Base-by-base conservation (phyloP, 2,329 filamentous ascomycete genomes). In the Hansfordia pulvinata region DNA sequence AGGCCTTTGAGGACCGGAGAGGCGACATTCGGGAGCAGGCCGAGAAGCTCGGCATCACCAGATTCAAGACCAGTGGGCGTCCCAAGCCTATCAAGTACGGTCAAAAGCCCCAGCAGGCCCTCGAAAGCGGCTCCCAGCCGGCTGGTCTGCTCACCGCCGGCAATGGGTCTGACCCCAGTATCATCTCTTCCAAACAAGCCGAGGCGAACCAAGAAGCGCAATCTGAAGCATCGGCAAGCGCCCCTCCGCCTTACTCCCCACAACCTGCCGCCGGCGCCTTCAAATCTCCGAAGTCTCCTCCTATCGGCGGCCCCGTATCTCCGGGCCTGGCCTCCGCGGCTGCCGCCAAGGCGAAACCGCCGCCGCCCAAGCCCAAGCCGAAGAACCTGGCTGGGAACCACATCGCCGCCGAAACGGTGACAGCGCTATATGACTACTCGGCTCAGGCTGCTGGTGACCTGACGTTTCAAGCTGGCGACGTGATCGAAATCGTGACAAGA, bases 381-480 rank as follows among this genome's bases (percentile, higher is more conserved):
- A 24, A 24, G 15, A 68, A 23, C 64, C 74, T 29, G 60, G 96
- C 24, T 76, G 65, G 37, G 74, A 64, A 3, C 64, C 58, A 10
- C 72, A 5, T 78, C 0, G 57, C 62, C 0, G 67, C 69, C 0
- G 86, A 94, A 52, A 86, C 70, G 1, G 85, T 80, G 18, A 94
- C 85, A 3, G 90, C 90, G 6, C 56, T 98, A 34, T 98, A 94
- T 53, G 90, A 96, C 47, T 98, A 93, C 46, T 83, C 93, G 35
- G 90, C 90, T 5, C 86, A 96, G 49, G 86, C 88, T 2, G 85
- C 93, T 36, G 86, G 86, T 3, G 90, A 98, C 48, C 59, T 98
- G 35, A 93, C 82, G 43, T 98, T 98, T 57, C 69, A 68, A 11
- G 74, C 83, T 0, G 86, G 88, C 5, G 90, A 98, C 35, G 58